Conservation (phyloP, 2,329 filamentous ascomycete genomes). For the Pseudocercospora pini-densiflorae region DNA sequence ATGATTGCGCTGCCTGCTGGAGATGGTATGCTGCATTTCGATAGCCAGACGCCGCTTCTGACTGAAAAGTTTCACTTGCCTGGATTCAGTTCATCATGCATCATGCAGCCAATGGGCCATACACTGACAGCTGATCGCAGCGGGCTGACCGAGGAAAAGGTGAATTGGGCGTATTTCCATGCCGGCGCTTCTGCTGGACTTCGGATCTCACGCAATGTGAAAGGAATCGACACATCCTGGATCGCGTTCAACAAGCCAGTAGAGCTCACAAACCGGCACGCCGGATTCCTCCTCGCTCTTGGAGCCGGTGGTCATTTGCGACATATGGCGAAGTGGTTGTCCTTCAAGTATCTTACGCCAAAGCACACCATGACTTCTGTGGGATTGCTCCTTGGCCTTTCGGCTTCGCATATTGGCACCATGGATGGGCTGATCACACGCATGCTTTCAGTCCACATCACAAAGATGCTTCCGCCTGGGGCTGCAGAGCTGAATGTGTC, state of each 20-base stretch:
- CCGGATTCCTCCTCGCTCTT: slow-evolving; percentile 86
- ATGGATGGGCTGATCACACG: slow-evolving; percentile 97
- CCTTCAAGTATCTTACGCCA: slow-evolving; percentile 98
- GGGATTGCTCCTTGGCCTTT: slow-evolving; percentile 86
- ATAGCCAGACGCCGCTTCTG: slow-evolving; percentile 81
- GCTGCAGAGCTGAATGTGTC: slow-evolving; percentile 94
- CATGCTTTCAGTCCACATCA: slow-evolving; percentile 92
- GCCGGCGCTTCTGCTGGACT: slow-evolving; percentile 92
- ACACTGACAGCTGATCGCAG: slow-evolving; percentile 91
- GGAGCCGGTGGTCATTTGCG: slow-evolving; percentile 96
- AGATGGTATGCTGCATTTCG: slow-evolving; percentile 84
- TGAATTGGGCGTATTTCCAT: slow-evolving; percentile 98
- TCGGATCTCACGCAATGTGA: slow-evolving; percentile 85
- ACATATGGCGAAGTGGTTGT: slow-evolving; percentile 94
- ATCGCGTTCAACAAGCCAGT: slow-evolving; percentile 96
- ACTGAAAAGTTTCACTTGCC: slow-evolving; percentile 90
- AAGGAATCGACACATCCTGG: slow-evolving; percentile 98
- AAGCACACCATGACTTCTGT: slow-evolving; percentile 99
- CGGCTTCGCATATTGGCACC: slow-evolving; percentile 91
- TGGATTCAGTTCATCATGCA: slow-evolving; percentile 88
- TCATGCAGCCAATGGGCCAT: slow-evolving; percentile 89
- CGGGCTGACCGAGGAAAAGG: slow-evolving; percentile 91
- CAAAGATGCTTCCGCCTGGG: slow-evolving; percentile 87
- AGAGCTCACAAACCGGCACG: slow-evolving; percentile 94
- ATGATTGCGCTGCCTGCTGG: slow-evolving; percentile 89